These are phyloP conservation scores for Stentor roeselii DNA, from an alignment of 73 alveolate genomes.

Conservation along the genomic window DNA sequence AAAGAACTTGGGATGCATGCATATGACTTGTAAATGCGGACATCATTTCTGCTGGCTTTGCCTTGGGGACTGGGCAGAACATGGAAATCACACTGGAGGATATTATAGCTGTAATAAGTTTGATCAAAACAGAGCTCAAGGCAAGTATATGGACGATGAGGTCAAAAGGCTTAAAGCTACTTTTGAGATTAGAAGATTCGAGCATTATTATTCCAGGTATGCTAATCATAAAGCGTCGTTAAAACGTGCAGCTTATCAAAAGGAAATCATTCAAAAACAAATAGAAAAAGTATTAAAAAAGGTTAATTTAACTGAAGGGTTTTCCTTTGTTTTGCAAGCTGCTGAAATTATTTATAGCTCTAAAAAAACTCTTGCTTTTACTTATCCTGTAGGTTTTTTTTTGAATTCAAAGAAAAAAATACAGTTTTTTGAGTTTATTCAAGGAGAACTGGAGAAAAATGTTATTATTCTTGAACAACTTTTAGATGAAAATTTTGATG, in stretches of 20 bases:
- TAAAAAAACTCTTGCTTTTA: conserved; percentile 41
- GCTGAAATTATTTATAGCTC: conserved; percentile 47
- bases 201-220: conserved; percentile 53
- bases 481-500: conserved; percentile 44
- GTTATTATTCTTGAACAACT: conserved; percentile 39
- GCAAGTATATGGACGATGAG: conserved; percentile 39
- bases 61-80: conserved; percentile 60
- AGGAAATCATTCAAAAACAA: too few relatives aligned
- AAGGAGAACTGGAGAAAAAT: conserved; percentile 46
- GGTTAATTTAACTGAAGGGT: too few relatives aligned
- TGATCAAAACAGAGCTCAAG: conserved; percentile 26
- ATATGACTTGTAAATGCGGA: conserved; percentile 64
- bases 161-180: conserved; percentile 18
- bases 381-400: conserved; percentile 53
- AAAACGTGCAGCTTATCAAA: conserved; percentile 26
- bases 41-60: conserved; percentile 72
- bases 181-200: conserved; percentile 51
- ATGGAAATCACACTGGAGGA: conserved; percentile 56
- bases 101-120: conserved; percentile 73
- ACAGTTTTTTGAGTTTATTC: conserved; percentile 50
- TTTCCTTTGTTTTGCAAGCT: conserved; percentile 42
- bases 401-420: conserved; percentile 38
- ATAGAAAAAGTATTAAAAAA: too few relatives aligned
- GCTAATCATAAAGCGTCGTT: conserved; percentile 37
- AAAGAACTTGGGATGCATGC: conserved; percentile 83